Base-by-base conservation (phyloP, 805 yeast species). In the Kuraishia ogatae region DNA sequence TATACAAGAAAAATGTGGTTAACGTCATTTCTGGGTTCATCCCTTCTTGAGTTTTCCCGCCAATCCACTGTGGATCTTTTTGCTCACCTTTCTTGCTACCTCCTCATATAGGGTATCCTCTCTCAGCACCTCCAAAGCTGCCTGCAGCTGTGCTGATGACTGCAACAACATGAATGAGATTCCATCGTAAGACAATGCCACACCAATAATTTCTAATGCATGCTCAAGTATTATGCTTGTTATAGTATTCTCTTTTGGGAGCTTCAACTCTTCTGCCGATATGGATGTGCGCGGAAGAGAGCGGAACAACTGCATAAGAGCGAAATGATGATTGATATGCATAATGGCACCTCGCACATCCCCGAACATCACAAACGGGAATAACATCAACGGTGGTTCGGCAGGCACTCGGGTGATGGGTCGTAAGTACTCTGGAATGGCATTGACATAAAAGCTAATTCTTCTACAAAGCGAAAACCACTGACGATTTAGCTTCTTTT, bases 381-480 rank as follows among this genome's bases (percentile, higher is more conserved):
- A 35, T 35, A 35, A 35, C 43, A 35, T 35, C 43, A 35, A 35
- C 3, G 43, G 43, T 10, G 43, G 43, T 35, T 35, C 17, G 13
- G 35, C 24, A 23, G 24, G 51, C 11, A 23, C 29, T n/a, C 35
- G 51, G 4, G 35, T 24, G 5, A 49, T 22, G 10, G 50, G 53
- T 2, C 43, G 24, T 5, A 52, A 10, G 11, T 26, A 15, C n/a
- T 15, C 22, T 21, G 53, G 53, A 20, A 46, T 21, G 6, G 19
- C 17, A 10, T 10, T 20, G 24, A 17, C 57, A 48, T 52, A 58
- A 10, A 17, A 46, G 39, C 55, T 56, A 21, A 46, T 50, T 49
- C 50, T 47, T 20, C 51, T 52, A 35, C 52, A 50, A 52, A 58
- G 48, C 23, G 54, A 54, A 2, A 58, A 48, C 60, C 60, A 58